phyloP scores from a whole-genome alignment of 441 rosid species.

The Euphorbia corollata region DNA sequence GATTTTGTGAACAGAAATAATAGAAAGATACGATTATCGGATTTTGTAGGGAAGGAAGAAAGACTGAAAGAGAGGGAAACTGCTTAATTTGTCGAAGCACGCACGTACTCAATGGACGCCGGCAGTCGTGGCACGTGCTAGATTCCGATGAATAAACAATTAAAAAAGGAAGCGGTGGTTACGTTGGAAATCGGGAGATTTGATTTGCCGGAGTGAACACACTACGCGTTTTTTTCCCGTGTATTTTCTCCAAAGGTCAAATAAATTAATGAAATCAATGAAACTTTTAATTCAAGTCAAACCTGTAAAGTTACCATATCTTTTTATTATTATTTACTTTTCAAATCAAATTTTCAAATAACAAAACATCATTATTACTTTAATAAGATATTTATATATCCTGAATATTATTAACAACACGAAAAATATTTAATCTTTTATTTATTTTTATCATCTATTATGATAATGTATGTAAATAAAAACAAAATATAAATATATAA shows the following conservation, averaged over 20 bases:
- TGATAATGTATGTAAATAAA: no score
- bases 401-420: no score
- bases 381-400: no score
- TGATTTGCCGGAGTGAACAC: not conserved
- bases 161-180: not conserved
- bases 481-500: no score
- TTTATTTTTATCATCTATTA: no score
- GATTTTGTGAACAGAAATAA: constrained; percentile 4
- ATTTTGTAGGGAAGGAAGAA: not conserved
- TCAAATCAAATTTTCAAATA: no score
- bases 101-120: constrained; percentile 5
- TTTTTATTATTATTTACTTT: no score
- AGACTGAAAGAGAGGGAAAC: not conserved
- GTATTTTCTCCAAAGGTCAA: not conserved
- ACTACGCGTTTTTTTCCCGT: not conserved
- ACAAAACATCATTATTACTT: no score
- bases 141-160: not conserved
- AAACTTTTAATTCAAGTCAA: not conserved
- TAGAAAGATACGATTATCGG: not conserved
- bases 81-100: not conserved
- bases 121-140: constrained; percentile 13
- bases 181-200: constrained; percentile 2
- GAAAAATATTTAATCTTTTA: no score
- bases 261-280: not conserved
- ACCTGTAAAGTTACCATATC: no score